Evolutionary conservation across 2,329 filamentous ascomycete genomes (phyloP), one percentile per base, ranked within the genome.

Genomic region (Penicillium psychrosexuale): DNA sequence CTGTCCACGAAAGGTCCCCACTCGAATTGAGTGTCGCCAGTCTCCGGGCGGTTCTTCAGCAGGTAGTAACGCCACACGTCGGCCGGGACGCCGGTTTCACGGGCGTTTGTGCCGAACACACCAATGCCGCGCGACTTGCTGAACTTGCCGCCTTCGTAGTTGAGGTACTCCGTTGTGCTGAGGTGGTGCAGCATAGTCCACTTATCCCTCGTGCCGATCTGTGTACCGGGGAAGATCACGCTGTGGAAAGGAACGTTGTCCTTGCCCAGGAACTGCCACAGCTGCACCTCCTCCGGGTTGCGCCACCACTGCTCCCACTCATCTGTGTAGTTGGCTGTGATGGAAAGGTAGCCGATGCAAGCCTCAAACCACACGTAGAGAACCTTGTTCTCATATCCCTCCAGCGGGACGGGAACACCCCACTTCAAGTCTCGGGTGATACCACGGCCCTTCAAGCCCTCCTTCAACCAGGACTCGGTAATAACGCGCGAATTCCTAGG

Each of bases 211-310:
- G 91, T 93, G 54, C 92, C 92, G 11, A 97, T 80, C 72, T 96
- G 89, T 39, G 87, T 91, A 30, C 84, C 89, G 1, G 93, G 93
- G 80, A 96, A 97, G 69, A 96, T 91, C 67, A 96, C 89, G 42
- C 88, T 89, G 77, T 96, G 91, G 80, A 93, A 94, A 7, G 85
- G 85, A 15, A 90, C 89, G 63, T 93, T 92, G 72, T 93, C 89
- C 73, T 96, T 97, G 76, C 92, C 92, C 84, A 96, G 90, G 80
- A 97, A 95, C 77, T 97, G 92, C 74, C 94, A 96, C 12, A 97
- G 83, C 69, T 88, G 84, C 45, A 97, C 91, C 33, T 96, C 82
- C 42, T 96, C 87, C 0, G 91, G 90, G 72, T 95, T 88, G 69
- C 88, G 86, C 92, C 92, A 97, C 92, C 92, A 97, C 69, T 90